phyloP scores from a whole-genome alignment of 2,329 filamentous ascomycete genomes.

The Stagonosporopsis tanaceti region DNA sequence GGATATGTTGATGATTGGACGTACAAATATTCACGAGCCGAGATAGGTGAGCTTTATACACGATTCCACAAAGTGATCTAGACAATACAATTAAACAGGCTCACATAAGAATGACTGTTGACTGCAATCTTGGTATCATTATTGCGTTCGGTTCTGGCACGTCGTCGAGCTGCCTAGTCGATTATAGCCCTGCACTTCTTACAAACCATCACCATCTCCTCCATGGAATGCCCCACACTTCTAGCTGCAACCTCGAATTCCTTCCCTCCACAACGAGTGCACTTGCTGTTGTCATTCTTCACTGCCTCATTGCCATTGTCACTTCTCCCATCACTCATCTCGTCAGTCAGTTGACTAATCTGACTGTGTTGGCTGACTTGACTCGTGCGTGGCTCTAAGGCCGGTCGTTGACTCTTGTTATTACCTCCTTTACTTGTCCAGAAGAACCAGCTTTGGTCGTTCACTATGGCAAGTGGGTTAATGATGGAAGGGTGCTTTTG shows the following conservation, averaged over 20 bases:
- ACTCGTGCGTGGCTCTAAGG: slow-evolving; percentile 52
- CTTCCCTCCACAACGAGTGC: slow-evolving; percentile 64
- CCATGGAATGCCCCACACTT: slow-evolving; percentile 43
- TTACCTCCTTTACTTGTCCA: slow-evolving; percentile 48
- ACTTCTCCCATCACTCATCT: slow-evolving; percentile 45
- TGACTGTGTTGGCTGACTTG: slow-evolving; percentile 62
- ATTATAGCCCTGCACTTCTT: slow-evolving; percentile 57
- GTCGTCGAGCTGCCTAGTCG: background rate
- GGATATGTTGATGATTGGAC: no score
- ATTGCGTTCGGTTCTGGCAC: background rate
- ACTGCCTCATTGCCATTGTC: slow-evolving; percentile 53
- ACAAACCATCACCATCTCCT: slow-evolving; percentile 67
- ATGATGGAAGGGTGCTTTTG: slow-evolving; percentile 14
- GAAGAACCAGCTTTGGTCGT: slow-evolving; percentile 61
- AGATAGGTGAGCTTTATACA: background rate
- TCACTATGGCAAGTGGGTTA: slow-evolving; percentile 59
- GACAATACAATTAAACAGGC: background rate
- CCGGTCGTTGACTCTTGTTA: slow-evolving; percentile 25
- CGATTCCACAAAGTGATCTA: background rate
- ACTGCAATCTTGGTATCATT: background rate
- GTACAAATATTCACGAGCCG: no score
- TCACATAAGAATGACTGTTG: background rate
- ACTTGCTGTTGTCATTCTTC: slow-evolving; percentile 46
- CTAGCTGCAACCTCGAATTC: slow-evolving; percentile 70
- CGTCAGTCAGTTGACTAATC: slow-evolving; percentile 63